Evolutionary conservation across 768 basidiomycete genomes (phyloP), one percentile per base, ranked within the genome.

Genomic region (Naganishia vaughanmartiniae): DNA sequence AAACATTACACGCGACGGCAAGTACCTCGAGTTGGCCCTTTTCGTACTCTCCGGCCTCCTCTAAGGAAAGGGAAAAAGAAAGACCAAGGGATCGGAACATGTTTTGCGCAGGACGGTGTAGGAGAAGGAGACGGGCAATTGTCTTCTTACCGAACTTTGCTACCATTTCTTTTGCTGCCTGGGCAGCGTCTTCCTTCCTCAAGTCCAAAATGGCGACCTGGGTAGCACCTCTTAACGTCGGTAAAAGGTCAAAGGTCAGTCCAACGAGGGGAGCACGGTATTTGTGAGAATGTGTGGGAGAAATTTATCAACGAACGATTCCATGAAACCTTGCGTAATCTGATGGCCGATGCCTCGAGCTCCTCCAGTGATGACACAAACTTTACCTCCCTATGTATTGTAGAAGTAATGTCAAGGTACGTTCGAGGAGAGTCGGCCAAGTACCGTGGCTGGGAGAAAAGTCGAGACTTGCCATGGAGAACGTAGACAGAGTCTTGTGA

Each of bases 321-420:
- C 88, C 74, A 93, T 76, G 81, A 97, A 93, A 15, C 93, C 93
- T 55, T 88, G 86, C 79, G 92, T 93, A 79, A 97, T 92, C 80
- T 92, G 89, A 74, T 90, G 86, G 9, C 95, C 95, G 55, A 98
- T 83, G 9, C 95, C 95, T 76, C 90, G 86, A 15, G 93, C 95
- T 66, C 89, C 95, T 55, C 95, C 95, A 46, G 95, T 98, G 63
- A 98, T 88, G 75, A 94, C 83, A 82, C 91, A 92, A 66, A 93
- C 92, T 89, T 95, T 77, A 19, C 73, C 77, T 39, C 75, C 74
- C 70, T 66, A 31, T 55, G 46, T 53, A 2, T 6, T 28, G 28
- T 48, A n/a, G 54, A n/a, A 51, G 9, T 26, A 39, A 14, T 15
- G 15, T 65, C 19, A 45, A 10, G 7, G 24, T 51, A 19, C n/a